These are phyloP conservation scores for Kodamaea suecica DNA, from an alignment of 1,139 yeast genomes.

Conservation along the genomic window DNA sequence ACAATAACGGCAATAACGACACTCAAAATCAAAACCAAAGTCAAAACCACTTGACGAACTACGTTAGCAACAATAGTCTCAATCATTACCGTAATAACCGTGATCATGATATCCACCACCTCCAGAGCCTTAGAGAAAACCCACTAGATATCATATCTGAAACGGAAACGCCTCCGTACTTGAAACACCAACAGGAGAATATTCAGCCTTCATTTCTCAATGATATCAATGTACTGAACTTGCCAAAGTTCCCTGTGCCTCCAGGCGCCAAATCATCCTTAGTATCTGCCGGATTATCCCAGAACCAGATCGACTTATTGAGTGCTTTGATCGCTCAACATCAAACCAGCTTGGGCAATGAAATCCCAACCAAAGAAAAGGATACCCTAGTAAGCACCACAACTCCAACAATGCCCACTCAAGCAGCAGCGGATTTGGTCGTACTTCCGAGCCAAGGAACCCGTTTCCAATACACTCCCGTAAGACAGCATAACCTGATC, in stretches of 20 bases:
- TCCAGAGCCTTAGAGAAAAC: neutral
- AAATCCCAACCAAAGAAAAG: conserved; percentile 13
- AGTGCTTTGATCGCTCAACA: conserved; percentile 73
- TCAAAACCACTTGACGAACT: neutral
- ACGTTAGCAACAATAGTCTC: conserved; percentile 2
- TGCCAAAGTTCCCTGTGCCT: conserved; percentile 68
- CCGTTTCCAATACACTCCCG: conserved; percentile 17
- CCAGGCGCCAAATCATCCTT: conserved; percentile 65
- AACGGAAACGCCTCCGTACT: neutral
- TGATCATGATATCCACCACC: neutral
- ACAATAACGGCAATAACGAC: conserved; percentile 9
- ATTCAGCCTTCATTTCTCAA: conserved; percentile 8
- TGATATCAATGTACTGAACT: conserved; percentile 20
- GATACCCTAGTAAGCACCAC: conserved; percentile 1
- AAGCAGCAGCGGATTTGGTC: conserved; percentile 3
- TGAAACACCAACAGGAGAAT: conserved; percentile 2
- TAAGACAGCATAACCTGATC: conserved; percentile 24
- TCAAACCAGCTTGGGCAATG: conserved; percentile 37
- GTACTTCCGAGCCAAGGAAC: conserved; percentile 14
- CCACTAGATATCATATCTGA: neutral
- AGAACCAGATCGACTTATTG: conserved; percentile 66
- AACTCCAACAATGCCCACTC: neutral
- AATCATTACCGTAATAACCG: conserved; percentile 2
- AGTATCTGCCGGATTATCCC: conserved; percentile 61
- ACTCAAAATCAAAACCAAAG: neutral